These are phyloP conservation scores for Penicillium sp. DNA, from an alignment of 2,329 filamentous ascomycete species.

Conservation along the genomic window DNA sequence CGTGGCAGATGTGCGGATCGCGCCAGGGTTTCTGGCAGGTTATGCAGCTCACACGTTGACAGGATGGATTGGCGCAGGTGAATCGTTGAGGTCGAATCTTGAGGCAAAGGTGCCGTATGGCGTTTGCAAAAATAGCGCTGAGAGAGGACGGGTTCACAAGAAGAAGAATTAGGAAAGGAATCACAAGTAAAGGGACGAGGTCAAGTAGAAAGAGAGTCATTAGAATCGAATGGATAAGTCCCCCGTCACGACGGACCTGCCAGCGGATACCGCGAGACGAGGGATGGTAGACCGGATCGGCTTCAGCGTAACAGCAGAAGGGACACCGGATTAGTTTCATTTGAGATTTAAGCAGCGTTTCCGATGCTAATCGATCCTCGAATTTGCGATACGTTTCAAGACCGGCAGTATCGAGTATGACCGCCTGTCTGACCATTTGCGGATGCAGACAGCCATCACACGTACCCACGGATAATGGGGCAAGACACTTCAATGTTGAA, in stretches of 20 bases:
- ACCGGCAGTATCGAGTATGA: conserved; percentile 69
- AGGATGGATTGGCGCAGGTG: conserved; percentile 70
- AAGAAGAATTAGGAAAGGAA: conserved; percentile 60
- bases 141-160: conserved; percentile 57
- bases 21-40: conserved; percentile 80
- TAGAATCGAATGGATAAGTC: conserved; percentile 52
- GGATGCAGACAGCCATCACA: conserved; percentile 74
- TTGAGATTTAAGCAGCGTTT: conserved; percentile 71
- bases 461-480: conserved; percentile 65
- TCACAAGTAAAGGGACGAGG: conserved; percentile 47
- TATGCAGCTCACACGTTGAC: conserved; percentile 73
- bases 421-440: conserved; percentile 70
- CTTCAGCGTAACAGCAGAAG: conserved; percentile 88
- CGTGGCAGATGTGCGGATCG: conserved; percentile 88
- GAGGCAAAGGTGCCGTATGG: conserved; percentile 68
- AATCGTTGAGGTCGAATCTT: conserved; percentile 76
- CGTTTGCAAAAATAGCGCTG: conserved; percentile 55
- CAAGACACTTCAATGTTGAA: conserved; percentile 81
- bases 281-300: conserved; percentile 73
- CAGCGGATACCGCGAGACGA: conserved; percentile 55
- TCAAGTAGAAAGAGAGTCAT: conserved; percentile 48
- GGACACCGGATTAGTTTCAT: conserved; percentile 81
- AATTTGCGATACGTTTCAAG: conserved; percentile 72
- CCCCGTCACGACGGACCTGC: conserved; percentile 60
- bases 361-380: conserved; percentile 75